Percentiles rank a stretch among this genome's conserved stretches.
Evolutionary conservation across 768 basidiomycete genomes (phyloP).

Genomic region (Collybia sp.): DNA sequence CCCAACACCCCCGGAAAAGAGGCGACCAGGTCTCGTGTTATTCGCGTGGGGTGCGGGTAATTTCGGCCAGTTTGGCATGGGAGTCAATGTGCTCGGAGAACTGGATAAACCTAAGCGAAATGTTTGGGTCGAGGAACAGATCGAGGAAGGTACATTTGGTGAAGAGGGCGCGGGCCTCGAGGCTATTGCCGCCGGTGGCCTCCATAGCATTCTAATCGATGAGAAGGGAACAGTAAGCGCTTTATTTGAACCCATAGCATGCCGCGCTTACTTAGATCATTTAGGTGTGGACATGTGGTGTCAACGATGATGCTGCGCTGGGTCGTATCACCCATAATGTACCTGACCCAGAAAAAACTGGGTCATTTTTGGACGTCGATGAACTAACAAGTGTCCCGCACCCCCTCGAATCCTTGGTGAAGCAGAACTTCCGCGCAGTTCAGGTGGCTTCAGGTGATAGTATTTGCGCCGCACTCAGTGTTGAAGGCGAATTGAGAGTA

Average conservation of each 20-base stretch:
- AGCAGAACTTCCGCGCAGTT: constrained; percentile 82
- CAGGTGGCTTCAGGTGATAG: constrained; percentile 83
- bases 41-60: constrained; percentile 93
- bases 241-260: constrained; percentile 1
- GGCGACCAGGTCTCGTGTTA: constrained; percentile 64
- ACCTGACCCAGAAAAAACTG: constrained; percentile 59
- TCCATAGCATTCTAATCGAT: constrained; percentile 87
- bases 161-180: constrained; percentile 77
- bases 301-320: constrained; percentile 86
- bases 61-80: constrained; percentile 94
- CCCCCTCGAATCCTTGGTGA: constrained; percentile 62
- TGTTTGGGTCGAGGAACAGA: constrained; percentile 71
- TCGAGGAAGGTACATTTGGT: constrained; percentile 68
- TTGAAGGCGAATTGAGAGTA: constrained; percentile 85
- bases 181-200: constrained; percentile 74
- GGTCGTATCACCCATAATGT: constrained; percentile 68
- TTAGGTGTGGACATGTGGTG: constrained; percentile 82
- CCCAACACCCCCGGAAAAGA: constrained; percentile 49
- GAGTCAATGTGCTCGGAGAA: constrained; percentile 68
- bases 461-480: constrained; percentile 79
- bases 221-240: constrained; percentile 81
- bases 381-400: constrained; percentile 55
- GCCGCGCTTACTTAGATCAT: not conserved
- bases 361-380: constrained; percentile 49
- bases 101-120: constrained; percentile 74